Percentiles rank a stretch among this genome's conserved stretches.
These are phyloP conservation scores for Penicillium psychrosexuale DNA, from an alignment of 2,329 filamentous ascomycete genomes.

Conservation along the genomic window DNA sequence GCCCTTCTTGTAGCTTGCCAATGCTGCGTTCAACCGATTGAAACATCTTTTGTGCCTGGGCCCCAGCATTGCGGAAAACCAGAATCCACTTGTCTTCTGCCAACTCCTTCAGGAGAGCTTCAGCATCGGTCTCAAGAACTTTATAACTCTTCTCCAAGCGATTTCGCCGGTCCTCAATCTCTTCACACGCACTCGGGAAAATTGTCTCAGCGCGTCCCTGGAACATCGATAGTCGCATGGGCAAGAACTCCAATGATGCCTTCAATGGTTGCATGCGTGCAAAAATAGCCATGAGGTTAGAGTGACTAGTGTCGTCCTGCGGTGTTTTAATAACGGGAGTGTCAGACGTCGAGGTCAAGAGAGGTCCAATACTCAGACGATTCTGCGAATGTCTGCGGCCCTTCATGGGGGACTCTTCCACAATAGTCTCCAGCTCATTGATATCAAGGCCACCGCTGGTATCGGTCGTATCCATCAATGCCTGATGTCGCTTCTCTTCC, in stretches of 20 bases:
- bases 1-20: constrained; percentile 72
- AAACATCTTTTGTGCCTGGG: constrained; percentile 93
- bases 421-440: constrained; percentile 85
- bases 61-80: constrained; percentile 88
- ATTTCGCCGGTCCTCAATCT: constrained; percentile 71
- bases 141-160: constrained; percentile 81
- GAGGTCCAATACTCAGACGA: constrained; percentile 64
- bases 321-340: constrained; percentile 46
- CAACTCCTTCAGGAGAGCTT: constrained; percentile 81
- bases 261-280: constrained; percentile 92
- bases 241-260: constrained; percentile 90
- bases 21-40: constrained; percentile 90
- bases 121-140: constrained; percentile 84
- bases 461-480: constrained; percentile 61
- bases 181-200: constrained; percentile 88
- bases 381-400: constrained; percentile 55
- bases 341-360: constrained; percentile 53
- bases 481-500: constrained; percentile 90
- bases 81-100: constrained; percentile 95
- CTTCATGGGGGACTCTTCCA: constrained; percentile 72
- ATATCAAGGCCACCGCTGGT: constrained; percentile 63
- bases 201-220: constrained; percentile 70
- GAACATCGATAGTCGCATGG: constrained; percentile 89
- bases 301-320: constrained; percentile 83
- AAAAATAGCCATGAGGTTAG: constrained; percentile 82